These are phyloP conservation scores for Corinectria fuckeliana DNA, from an alignment of 2,329 filamentous ascomycete genomes.

Conservation along the genomic window DNA sequence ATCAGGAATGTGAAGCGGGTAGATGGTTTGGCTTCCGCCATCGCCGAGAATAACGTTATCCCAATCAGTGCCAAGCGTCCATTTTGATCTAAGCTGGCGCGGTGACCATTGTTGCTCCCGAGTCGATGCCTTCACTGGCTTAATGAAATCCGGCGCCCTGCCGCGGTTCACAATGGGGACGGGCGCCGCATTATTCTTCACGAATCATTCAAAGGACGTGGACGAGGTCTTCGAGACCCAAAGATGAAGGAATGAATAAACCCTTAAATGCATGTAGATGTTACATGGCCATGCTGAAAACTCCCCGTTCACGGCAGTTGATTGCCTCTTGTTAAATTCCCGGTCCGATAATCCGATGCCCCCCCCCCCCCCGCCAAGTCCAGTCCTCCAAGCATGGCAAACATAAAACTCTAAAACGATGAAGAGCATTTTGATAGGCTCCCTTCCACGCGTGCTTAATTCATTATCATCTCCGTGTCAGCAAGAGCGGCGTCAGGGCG, in stretches of 20 bases:
- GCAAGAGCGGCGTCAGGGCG: slow-evolving; percentile 8
- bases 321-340: slow-evolving; percentile 28
- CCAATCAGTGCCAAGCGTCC: neutral
- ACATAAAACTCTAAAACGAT: slow-evolving; percentile 30
- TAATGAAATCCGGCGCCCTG: neutral
- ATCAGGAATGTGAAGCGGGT: neutral
- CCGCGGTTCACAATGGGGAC: neutral
- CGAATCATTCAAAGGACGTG: neutral
- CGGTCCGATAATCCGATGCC: slow-evolving; percentile 24
- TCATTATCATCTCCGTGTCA: slow-evolving; percentile 43
- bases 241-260: neutral
- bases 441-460: slow-evolving; percentile 26
- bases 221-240: neutral
- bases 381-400: slow-evolving; percentile 35
- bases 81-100: too few relatives aligned
- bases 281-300: slow-evolving; percentile 31
- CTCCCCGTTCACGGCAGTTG: slow-evolving; percentile 30
- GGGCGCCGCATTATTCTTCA: too few relatives aligned
- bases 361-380: slow-evolving; percentile 26
- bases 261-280: slow-evolving; percentile 23
- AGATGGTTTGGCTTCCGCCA: slow-evolving; percentile 5
- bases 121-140: too few relatives aligned
- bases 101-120: neutral
- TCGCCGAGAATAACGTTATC: neutral
- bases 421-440: slow-evolving; percentile 21